Percentiles rank a stretch among this genome's conserved stretches.
Conservation (phyloP, 345 rosid genomes). For the Ricinus communis region DNA sequence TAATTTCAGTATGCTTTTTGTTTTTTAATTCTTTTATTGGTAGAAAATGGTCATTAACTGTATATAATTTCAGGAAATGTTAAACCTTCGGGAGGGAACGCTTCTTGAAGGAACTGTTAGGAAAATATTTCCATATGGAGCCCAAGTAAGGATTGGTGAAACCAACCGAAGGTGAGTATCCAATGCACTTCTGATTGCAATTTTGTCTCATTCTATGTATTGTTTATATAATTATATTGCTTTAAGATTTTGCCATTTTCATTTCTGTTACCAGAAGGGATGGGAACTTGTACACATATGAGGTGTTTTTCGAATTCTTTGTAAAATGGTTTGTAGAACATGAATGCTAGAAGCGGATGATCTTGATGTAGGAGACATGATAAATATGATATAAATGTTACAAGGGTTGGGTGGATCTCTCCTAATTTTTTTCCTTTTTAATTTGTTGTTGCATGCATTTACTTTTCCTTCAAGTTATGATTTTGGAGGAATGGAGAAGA, state of each 20-base stretch:
- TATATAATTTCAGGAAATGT: constrained; percentile 51
- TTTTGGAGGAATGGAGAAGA: background rate
- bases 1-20: background rate
- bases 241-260: background rate
- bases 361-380: background rate
- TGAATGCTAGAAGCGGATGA: background rate
- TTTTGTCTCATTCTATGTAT: constrained; percentile 4
- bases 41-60: constrained; percentile 15
- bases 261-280: background rate
- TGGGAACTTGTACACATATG: background rate
- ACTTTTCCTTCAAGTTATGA: background rate
- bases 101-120: constrained; percentile 80
- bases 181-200: background rate
- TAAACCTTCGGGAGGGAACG: constrained; percentile 78
- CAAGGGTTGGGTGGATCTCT: background rate
- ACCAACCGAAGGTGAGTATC: constrained; percentile 73
- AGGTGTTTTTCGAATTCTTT: background rate
- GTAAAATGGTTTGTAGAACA: background rate
- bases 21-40: background rate
- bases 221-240: background rate
- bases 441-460: background rate
- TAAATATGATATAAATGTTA: background rate
- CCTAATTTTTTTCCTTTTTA: background rate
- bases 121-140: constrained; percentile 81
- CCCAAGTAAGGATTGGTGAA: constrained; percentile 76